phyloP scores from a whole-genome alignment of 2,329 filamentous ascomycete genomes.

The Scopulariopsis brevicaulis region DNA sequence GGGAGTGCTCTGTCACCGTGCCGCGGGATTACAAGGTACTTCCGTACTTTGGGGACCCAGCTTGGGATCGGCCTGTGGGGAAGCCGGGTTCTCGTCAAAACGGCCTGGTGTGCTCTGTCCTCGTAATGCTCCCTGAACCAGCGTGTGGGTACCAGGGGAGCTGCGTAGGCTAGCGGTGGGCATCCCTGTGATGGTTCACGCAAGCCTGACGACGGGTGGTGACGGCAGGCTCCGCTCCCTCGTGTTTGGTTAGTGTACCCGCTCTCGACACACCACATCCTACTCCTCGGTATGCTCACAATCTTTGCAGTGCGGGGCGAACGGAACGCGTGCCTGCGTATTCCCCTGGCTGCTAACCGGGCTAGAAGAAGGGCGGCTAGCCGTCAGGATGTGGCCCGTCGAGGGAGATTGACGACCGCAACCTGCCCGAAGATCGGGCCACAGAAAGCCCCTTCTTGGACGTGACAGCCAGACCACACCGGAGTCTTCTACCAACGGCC shows the following conservation, averaged over 20 bases:
- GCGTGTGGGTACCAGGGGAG: neutral
- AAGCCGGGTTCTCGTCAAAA: neutral
- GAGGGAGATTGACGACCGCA: too few species aligned
- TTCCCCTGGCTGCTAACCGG: too few species aligned
- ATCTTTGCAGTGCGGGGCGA: too few species aligned
- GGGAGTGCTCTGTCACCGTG: neutral
- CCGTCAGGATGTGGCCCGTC: too few species aligned
- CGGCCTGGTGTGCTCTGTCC: neutral
- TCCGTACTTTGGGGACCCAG: neutral
- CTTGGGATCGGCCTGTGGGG: neutral
- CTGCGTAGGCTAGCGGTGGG: neutral
- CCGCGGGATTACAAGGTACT: neutral
- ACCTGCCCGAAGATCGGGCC: neutral
- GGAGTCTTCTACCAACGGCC: neutral
- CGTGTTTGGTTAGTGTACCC: neutral
- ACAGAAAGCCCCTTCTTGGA: neutral
- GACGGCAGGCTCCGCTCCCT: neutral
- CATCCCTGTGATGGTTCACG: neutral
- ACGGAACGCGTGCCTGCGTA: too few species aligned
- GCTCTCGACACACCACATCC: too few species aligned
- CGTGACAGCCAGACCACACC: neutral
- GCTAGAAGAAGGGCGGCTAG: too few species aligned
- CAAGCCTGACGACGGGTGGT: neutral
- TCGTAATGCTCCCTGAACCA: neutral
- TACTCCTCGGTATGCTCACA: too few species aligned